Conservation (phyloP, 78 protist species). For the Isochrysis galbana region DNA sequence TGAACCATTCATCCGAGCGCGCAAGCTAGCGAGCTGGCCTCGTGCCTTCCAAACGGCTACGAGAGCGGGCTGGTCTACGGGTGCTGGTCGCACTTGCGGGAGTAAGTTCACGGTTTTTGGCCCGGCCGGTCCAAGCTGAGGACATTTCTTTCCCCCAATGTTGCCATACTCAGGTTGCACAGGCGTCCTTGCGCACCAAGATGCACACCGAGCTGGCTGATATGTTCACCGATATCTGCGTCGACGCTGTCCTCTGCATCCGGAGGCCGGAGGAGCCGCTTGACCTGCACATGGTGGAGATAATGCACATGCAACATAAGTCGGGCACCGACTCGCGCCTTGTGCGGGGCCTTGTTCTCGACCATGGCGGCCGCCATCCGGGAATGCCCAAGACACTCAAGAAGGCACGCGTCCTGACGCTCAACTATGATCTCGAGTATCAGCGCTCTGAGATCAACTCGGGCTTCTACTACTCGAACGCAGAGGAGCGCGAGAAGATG, state of each 20-base stretch:
- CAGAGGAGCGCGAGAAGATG: conserved; percentile 88
- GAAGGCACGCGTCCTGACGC: conserved; percentile 84
- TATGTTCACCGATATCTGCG: conserved; percentile 83
- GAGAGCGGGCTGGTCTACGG: too few relatives aligned
- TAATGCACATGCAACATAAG: conserved; percentile 96
- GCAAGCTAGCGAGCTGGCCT: too few relatives aligned
- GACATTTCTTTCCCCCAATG: conserved; percentile 61
- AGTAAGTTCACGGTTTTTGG: too few relatives aligned
- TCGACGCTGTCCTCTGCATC: conserved; percentile 90
- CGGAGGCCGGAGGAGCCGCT: conserved; percentile 59
- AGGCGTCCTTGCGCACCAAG: conserved; percentile 91
- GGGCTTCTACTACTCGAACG: conserved; percentile 79
- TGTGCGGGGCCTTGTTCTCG: conserved; percentile 96
- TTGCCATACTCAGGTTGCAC: too few relatives aligned
- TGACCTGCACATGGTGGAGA: conserved; percentile 99
- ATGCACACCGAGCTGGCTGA: conserved; percentile 74
- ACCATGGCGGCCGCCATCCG: conserved; percentile 99
- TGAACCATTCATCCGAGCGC: too few relatives aligned
- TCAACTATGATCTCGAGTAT: conserved; percentile 97
- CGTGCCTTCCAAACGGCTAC: too few relatives aligned
- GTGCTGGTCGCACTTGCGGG: too few relatives aligned
- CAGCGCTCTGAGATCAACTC: conserved; percentile 88
- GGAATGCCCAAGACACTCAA: conserved; percentile 91
- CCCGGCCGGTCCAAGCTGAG: too few relatives aligned
- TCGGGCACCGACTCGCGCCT: conserved; percentile 42